Conservation (phyloP, 495 filamentous ascomycete species). For the Hyaloscypha variabilis region DNA sequence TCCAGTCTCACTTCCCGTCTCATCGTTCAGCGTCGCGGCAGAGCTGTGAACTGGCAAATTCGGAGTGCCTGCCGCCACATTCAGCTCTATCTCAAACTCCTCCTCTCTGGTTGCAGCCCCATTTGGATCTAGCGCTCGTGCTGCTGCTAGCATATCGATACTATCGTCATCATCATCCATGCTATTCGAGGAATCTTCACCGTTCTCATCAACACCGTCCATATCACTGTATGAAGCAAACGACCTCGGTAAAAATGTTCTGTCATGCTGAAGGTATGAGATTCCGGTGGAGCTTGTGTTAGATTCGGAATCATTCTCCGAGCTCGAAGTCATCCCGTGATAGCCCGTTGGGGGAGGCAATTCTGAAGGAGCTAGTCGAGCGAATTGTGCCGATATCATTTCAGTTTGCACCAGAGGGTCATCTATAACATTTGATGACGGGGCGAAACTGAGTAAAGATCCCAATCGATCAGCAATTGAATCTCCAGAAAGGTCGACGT, state of each 20-base stretch:
- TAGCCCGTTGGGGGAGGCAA: constrained; percentile 43
- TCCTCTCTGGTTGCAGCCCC: constrained; percentile 11
- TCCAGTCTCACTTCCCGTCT: too few species aligned
- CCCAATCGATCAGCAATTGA: constrained; percentile 30
- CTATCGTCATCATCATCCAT: constrained; percentile 29
- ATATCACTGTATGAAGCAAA: neutral
- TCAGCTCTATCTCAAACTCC: constrained; percentile 25
- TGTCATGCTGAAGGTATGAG: constrained; percentile 30
- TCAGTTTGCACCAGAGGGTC: constrained; percentile 36
- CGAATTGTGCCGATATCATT: constrained; percentile 36
- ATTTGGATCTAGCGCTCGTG: constrained; percentile 20
- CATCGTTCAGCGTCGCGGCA: constrained; percentile 45
- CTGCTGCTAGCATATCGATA: constrained; percentile 28
- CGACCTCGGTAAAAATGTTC: constrained; percentile 12
- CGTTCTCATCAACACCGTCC: neutral
- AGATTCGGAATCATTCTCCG: constrained; percentile 41
- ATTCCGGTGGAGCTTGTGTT: constrained; percentile 25
- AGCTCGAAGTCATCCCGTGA: constrained; percentile 22
- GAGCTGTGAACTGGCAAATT: constrained; percentile 39
- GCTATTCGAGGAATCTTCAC: constrained; percentile 26
- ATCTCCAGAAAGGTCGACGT: constrained; percentile 36
- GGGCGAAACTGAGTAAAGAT: neutral
- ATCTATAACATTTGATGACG: neutral
- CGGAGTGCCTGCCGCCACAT: neutral
- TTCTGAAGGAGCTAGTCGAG: constrained; percentile 39